Base-by-base conservation (phyloP, 2,329 filamentous ascomycete genomes). In the Pseudocercospora fijiensis region DNA sequence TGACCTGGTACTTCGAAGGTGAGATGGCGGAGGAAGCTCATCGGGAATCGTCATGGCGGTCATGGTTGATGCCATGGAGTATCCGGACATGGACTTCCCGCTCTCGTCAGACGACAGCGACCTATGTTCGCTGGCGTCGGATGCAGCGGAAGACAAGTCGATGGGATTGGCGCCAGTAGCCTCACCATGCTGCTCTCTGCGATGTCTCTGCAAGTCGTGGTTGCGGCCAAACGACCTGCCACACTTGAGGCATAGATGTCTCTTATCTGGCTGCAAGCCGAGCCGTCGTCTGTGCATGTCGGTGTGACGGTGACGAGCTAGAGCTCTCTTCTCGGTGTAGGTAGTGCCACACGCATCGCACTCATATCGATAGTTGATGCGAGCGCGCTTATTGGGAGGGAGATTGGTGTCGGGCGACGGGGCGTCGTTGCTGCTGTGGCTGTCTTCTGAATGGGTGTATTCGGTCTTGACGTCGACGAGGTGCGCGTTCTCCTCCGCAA, bases 291-390 rank as follows among this genome's bases (percentile, higher is more conserved):
- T 68, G 58, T 73, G 71, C 49, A 65, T 67, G 22, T 71, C 69
- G 16, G 69, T 69, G 49, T 73, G 69, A 45, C 67, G 65, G 58
- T 73, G 71, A 28, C 71, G 65, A 9, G 70, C 70, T 22, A 72
- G 61, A 0, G 71, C 70, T 24, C 71, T 65, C 58, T 71, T 71
- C 61, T 71, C 69, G 5, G 71, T 72, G 56, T 72, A 72, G 2
- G 64, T 65, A 13, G 63, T 65, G 4, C 63, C 63, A 24, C 63
- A 65, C n/a, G 53, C 63, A 41, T 56, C 58, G 49, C 63, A 65
- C 41, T 65, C 63, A 47, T n/a, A n/a, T n/a, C n/a, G n/a, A n/a
- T 65, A 65, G 59, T 61, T 55, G 59, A 61, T 28, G 47, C 63
- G 63, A 27, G 63, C 47, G 5, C 63, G 58, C 45, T 65, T 65